Conservation (phyloP, 2,329 filamentous ascomycete species). For the Neophaeococcomyces mojaviensis region DNA sequence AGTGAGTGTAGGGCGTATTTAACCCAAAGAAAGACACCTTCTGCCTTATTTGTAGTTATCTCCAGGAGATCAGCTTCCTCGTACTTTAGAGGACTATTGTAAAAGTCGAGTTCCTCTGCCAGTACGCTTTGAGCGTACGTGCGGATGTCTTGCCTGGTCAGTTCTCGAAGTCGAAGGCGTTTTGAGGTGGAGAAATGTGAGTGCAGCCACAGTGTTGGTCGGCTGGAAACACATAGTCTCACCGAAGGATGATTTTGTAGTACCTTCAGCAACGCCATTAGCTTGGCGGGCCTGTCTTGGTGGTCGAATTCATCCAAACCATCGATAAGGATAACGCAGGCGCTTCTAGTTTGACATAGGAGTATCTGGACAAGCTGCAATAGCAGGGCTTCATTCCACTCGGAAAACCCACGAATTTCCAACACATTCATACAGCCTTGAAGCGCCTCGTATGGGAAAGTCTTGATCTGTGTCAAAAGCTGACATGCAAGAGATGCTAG, state of each 20-base stretch:
- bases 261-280: not conserved
- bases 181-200: not conserved
- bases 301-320: conserved; percentile 6
- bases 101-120: not conserved
- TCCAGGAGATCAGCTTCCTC: not conserved
- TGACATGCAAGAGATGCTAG: conserved; percentile 1
- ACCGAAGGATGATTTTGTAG: not conserved
- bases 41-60: not conserved
- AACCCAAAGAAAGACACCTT: conserved; percentile 4
- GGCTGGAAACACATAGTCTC: conserved; percentile 6
- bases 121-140: not conserved
- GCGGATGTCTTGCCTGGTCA: conserved; percentile 4
- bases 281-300: not conserved
- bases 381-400: not conserved
- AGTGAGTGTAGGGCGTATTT: not conserved
- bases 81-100: not conserved
- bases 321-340: conserved; percentile 5
- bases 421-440: no score
- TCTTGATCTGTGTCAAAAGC: no score
- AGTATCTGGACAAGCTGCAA: not conserved
- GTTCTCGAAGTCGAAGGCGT: conserved; percentile 1
- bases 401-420: no score
- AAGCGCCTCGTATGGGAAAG: no score
- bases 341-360: not conserved
- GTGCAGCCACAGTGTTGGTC: not conserved